Conservation (phyloP, 306 rosid genomes). For the Rosa multiflora region DNA sequence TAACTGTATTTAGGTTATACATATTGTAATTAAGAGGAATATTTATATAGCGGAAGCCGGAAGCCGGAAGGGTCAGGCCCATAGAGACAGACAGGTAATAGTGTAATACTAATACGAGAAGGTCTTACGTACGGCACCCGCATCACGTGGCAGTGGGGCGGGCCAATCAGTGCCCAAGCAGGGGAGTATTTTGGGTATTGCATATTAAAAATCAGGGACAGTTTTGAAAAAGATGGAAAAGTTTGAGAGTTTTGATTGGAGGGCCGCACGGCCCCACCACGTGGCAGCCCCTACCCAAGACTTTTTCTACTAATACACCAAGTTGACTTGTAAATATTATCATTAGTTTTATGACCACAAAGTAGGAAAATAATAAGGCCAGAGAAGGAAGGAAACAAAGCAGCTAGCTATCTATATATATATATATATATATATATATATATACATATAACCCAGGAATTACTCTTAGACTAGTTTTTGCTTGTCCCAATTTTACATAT, state of each 20-base stretch:
- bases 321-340: background rate
- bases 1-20: background rate
- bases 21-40: background rate
- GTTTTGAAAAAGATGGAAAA: too few relatives aligned
- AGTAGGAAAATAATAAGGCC: background rate
- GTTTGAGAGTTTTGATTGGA: too few relatives aligned
- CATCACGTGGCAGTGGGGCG: too few relatives aligned
- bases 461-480: background rate
- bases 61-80: background rate
- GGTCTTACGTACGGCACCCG: too few relatives aligned
- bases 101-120: too few relatives aligned
- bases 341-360: background rate
- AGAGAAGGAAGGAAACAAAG: background rate
- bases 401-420: background rate
- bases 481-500: background rate
- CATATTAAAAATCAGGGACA: too few relatives aligned
- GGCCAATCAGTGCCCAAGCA: too few relatives aligned
- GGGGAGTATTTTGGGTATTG: too few relatives aligned
- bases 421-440: background rate
- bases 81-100: background rate
- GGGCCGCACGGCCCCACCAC: too few relatives aligned
- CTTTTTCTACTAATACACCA: too few relatives aligned
- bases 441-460: too few relatives aligned
- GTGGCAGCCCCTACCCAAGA: too few relatives aligned
- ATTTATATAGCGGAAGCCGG: background rate